Percentiles rank a stretch among this genome's conserved stretches.
Evolutionary conservation across 805 yeast species (phyloP).

Genomic region (Millerozyma acaciae): DNA sequence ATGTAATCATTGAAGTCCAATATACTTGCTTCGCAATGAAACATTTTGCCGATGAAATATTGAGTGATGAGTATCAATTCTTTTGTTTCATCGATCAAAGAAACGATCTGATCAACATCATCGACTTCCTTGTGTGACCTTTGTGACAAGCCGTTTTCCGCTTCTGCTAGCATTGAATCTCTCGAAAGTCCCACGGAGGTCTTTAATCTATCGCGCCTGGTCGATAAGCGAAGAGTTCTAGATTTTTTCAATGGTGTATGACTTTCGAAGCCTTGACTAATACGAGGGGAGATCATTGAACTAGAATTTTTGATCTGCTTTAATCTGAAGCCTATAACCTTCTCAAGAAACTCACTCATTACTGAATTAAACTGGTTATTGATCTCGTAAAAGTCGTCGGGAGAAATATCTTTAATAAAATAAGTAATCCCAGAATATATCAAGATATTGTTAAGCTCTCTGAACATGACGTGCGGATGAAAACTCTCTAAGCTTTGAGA

Average conservation of each 20-base stretch:
- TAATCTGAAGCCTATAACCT: constrained; percentile 18
- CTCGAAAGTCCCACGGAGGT: constrained; percentile 4
- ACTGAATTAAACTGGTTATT: constrained; percentile 36
- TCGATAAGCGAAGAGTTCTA: constrained; percentile 27
- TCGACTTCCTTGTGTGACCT: constrained; percentile 20
- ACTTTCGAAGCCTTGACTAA: constrained; percentile 11
- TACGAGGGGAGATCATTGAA: constrained; percentile 9
- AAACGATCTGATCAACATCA: constrained; percentile 31
- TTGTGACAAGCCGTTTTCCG: constrained; percentile 4
- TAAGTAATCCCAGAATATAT: constrained; percentile 32
- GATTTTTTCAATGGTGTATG: constrained; percentile 19
- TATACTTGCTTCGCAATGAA: constrained; percentile 35
- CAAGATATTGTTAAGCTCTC: constrained; percentile 24
- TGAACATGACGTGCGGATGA: constrained; percentile 17
- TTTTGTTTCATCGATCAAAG: constrained; percentile 32
- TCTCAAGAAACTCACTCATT: constrained; percentile 26
- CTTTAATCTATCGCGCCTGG: constrained; percentile 25
- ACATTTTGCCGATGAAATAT: constrained; percentile 36
- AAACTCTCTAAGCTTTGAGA: constrained; percentile 24
- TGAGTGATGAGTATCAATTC: constrained; percentile 36
- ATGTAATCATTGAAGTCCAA: constrained; percentile 29
- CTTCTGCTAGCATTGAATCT: constrained; percentile 1
- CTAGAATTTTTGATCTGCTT: constrained; percentile 15
- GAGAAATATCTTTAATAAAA: constrained; percentile 56
- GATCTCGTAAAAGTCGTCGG: constrained; percentile 44